Base-by-base conservation (phyloP, 2,329 filamentous ascomycete genomes). In the Alternaria tenuissima region DNA sequence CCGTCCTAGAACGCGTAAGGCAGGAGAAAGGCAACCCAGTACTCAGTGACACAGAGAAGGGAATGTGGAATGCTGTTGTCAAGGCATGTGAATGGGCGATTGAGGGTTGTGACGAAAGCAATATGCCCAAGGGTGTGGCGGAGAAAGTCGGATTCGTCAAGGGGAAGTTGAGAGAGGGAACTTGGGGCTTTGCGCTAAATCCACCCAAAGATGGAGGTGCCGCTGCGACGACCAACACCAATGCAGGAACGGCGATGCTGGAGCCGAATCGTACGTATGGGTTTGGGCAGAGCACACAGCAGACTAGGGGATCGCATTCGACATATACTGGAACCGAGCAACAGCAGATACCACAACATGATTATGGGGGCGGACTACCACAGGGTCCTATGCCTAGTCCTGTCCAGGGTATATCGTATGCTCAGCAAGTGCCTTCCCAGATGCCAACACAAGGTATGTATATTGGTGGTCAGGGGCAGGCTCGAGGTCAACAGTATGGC, bases 81-180 rank as follows among this genome's bases (percentile, higher is more conserved):
- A 67, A 66, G 32, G 69, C 70, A 12, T 73, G 64, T 63, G 52
- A 42, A 6, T 75, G 70, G 71, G 73, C 71, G 26, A 42, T 75
- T 32, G 66, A 63, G 2, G 68, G 65, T 11, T 69, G 62, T 26
- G 32, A 49, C 30, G 69, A 68, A 48, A 67, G 64, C 14, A 73
- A 64, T 55, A 69, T 73, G 66, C 73, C 69, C 3, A 65, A 64
- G 52, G 69, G 66, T 7, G 61, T 74, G n/a, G 62, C 61, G 22
- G 56, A 66, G 30, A 76, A 74, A 38, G 66, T 76, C 0, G 60
- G 55, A 36, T 74, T 63, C 48, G 72, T 77, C 11, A 57, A 42
- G 36, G 62, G 66, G 43, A 74, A 71, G 42, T 55, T 76, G 30
- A 59, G 14, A 34, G 52, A 61, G 30, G 73, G 74, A 7, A 69